phyloP scores from a whole-genome alignment of 2,329 filamentous ascomycete species.

The Monilinia polystroma region DNA sequence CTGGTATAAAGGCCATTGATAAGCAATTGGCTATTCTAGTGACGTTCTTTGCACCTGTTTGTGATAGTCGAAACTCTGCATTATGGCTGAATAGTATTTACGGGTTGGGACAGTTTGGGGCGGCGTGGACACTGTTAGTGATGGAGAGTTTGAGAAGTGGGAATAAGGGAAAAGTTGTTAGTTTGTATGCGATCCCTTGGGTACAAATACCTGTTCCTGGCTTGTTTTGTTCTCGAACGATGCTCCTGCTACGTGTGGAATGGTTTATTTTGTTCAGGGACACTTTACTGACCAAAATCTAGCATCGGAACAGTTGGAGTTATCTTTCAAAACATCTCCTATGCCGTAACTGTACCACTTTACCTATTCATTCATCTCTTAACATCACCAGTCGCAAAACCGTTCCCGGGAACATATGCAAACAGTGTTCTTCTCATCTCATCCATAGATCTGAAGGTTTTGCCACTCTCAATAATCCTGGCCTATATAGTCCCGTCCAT shows the following conservation, averaged over 20 bases:
- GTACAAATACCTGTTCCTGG: not conserved
- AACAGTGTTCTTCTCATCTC: conserved; percentile 36
- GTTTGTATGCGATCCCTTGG: conserved; percentile 42
- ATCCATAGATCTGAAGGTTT: conserved; percentile 33
- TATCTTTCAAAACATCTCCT: conserved; percentile 45
- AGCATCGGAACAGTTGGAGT: conserved; percentile 45
- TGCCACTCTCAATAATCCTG: conserved; percentile 45
- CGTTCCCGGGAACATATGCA: conserved; percentile 41
- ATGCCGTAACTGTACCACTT: conserved; percentile 47
- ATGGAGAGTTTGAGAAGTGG: conserved; percentile 48
- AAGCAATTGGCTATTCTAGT: conserved; percentile 31
- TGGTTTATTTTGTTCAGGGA: not conserved
- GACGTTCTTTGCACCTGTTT: conserved; percentile 35
- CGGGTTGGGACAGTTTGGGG: conserved; percentile 37
- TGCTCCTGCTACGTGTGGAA: not conserved
- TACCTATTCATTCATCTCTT: conserved; percentile 46
- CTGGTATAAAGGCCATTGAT: conserved; percentile 32
- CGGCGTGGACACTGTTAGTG: conserved; percentile 39
- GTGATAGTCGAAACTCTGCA: conserved; percentile 25
- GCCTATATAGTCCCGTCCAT: conserved; percentile 48
- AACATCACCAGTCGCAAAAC: conserved; percentile 43
- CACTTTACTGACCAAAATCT: conserved; percentile 18
- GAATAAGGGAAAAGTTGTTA: conserved; percentile 44
- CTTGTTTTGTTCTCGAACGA: no score
- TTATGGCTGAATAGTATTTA: conserved; percentile 32